These are phyloP conservation scores for Hordeum pubiflorum DNA, from an alignment of 202 grass and related monocot species.

Conservation along the genomic window DNA sequence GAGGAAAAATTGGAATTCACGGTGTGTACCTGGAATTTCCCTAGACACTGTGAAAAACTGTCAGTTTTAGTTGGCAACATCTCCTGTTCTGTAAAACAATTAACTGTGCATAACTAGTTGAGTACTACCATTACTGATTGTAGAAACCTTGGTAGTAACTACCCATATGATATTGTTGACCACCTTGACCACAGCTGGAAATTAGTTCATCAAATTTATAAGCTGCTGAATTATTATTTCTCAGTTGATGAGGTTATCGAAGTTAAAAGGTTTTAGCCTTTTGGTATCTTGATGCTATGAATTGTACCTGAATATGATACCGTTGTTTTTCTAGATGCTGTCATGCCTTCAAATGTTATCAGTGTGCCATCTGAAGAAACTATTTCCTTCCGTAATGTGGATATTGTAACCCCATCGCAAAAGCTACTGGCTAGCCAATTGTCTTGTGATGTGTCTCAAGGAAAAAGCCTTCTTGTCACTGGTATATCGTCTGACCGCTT, in stretches of 20 bases:
- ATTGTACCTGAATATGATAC: slow-evolving; percentile 8
- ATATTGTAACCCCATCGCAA: slow-evolving; percentile 83
- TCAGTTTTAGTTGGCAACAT: slow-evolving; percentile 2
- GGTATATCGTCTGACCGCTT: slow-evolving; percentile 32
- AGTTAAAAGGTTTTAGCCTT: background rate
- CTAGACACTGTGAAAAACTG: background rate
- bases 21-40: background rate
- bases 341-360: slow-evolving; percentile 31
- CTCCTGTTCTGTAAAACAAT: background rate
- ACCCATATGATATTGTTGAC: background rate
- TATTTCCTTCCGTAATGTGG: slow-evolving; percentile 76
- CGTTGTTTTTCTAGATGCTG: slow-evolving; percentile 46
- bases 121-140: background rate
- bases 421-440: slow-evolving; percentile 80
- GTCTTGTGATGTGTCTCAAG: slow-evolving; percentile 61
- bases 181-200: slow-evolving; percentile 1
- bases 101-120: background rate
- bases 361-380: slow-evolving; percentile 33
- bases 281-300: background rate
- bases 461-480: slow-evolving; percentile 96
- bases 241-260: background rate
- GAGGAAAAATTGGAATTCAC: background rate
- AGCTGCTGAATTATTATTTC: slow-evolving; percentile 5
- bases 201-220: slow-evolving; percentile 3
- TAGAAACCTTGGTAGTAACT: background rate